These are phyloP conservation scores for Candida orba DNA, from an alignment of 805 yeast species.

Conservation along the genomic window DNA sequence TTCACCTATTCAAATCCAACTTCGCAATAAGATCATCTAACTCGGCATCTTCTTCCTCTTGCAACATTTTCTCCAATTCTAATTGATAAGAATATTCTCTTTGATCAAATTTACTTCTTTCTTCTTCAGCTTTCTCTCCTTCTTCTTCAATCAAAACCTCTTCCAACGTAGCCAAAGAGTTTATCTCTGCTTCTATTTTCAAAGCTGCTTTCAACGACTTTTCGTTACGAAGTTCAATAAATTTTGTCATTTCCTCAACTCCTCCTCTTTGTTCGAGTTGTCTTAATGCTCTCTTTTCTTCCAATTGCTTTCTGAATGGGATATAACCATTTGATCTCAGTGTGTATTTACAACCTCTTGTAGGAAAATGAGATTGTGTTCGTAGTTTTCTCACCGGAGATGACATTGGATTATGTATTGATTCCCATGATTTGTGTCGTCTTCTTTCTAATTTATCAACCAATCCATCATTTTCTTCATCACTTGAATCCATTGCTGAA, in stretches of 20 bases:
- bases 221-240: slow-evolving; percentile 11
- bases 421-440: slow-evolving; percentile 1
- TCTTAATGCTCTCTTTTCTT: slow-evolving; percentile 8
- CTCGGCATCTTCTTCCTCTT: slow-evolving; percentile 5
- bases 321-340: slow-evolving; percentile 14
- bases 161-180: slow-evolving; percentile 3
- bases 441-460: slow-evolving; percentile 2
- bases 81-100: background rate
- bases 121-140: background rate
- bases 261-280: slow-evolving; percentile 19
- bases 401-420: slow-evolving; percentile 9
- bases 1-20: background rate
- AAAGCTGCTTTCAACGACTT: slow-evolving; percentile 2
- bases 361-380: background rate
- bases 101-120: background rate
- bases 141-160: slow-evolving; percentile 4
- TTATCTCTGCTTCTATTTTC: slow-evolving; percentile 9
- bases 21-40: slow-evolving; percentile 5
- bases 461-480: background rate
- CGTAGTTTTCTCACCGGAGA: slow-evolving; percentile 4
- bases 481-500: background rate
- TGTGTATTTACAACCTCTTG: slow-evolving; percentile 17
- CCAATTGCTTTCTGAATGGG: slow-evolving; percentile 15
- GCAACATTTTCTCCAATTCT: slow-evolving; percentile 1
- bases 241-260: slow-evolving; percentile 15